phyloP scores from a whole-genome alignment of 164 flowering plant species.

The Dillenia suffruticosa region DNA sequence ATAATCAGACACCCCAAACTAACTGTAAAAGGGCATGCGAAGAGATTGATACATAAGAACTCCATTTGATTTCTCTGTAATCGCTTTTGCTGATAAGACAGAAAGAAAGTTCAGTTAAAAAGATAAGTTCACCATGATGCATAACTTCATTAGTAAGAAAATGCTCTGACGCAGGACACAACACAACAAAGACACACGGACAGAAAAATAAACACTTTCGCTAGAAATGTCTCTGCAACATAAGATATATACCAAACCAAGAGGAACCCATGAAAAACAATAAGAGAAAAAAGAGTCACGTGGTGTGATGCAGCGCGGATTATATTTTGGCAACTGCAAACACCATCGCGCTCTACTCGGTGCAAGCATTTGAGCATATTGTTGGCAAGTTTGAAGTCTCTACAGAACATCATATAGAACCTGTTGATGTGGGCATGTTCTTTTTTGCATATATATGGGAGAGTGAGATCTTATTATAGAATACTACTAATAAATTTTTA shows the following conservation, averaged over 20 bases:
- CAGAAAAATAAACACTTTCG: too few relatives aligned
- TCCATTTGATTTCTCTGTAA: slow-evolving; percentile 13
- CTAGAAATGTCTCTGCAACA: not conserved
- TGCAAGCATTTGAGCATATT: slow-evolving; percentile 40
- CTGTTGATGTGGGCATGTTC: not conserved
- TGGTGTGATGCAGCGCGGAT: slow-evolving; percentile 32
- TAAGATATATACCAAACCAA: too few relatives aligned
- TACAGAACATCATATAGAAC: slow-evolving; percentile 9
- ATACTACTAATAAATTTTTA: not conserved
- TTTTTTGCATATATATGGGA: not conserved
- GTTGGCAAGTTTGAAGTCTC: slow-evolving; percentile 44
- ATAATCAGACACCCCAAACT: not conserved
- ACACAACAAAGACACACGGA: too few relatives aligned
- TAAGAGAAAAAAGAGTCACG: slow-evolving; percentile 20
- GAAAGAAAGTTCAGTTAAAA: not conserved
- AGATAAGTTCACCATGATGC: not conserved
- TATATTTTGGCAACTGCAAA: slow-evolving; percentile 23
- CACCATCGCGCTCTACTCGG: slow-evolving; percentile 29
- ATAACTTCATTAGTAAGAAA: too few relatives aligned
- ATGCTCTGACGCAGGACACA: too few relatives aligned
- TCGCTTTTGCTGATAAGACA: slow-evolving; percentile 14
- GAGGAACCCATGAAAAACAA: not conserved
- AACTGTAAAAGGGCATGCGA: not conserved
- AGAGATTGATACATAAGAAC: slow-evolving; percentile 14
- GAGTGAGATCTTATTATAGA: not conserved